phyloP scores from a whole-genome alignment of 2,329 filamentous ascomycete species.

The Ophiobolus disseminans region DNA sequence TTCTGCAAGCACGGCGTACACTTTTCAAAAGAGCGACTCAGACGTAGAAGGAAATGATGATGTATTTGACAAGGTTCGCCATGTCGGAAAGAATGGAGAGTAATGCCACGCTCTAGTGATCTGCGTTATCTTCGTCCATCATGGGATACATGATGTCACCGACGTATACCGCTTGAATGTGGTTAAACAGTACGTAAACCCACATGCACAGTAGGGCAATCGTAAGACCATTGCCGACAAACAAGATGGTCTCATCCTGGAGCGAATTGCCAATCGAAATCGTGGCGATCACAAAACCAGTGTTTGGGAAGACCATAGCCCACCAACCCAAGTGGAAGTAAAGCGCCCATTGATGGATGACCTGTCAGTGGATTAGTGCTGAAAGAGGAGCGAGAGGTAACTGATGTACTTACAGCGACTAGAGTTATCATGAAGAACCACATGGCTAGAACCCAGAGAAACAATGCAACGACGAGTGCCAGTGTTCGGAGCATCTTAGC shows the following conservation, averaged over 20 bases:
- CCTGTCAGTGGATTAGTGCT: conserved; percentile 26
- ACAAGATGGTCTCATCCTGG: conserved; percentile 45
- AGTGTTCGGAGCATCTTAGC: conserved; percentile 52
- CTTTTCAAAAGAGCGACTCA: conserved; percentile 16
- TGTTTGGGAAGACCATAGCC: conserved; percentile 60
- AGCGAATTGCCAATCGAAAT: conserved; percentile 49
- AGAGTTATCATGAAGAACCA: conserved; percentile 62
- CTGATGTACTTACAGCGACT: conserved; percentile 41
- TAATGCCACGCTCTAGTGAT: conserved; percentile 24
- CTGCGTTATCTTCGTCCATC: conserved; percentile 63
- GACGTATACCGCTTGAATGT: conserved; percentile 59
- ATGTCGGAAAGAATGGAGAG: background rate
- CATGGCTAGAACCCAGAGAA: conserved; percentile 69
- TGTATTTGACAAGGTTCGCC: background rate
- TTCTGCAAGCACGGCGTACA: conserved; percentile 13
- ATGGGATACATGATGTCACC: conserved; percentile 65
- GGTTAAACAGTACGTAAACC: conserved; percentile 60
- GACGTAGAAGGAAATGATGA: conserved; percentile 4
- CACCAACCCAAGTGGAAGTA: conserved; percentile 71
- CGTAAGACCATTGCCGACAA: conserved; percentile 57
- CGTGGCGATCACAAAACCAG: conserved; percentile 53
- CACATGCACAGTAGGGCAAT: conserved; percentile 61
- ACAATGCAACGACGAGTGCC: conserved; percentile 60
- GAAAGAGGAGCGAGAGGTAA: conserved; percentile 37
- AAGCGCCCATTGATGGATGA: conserved; percentile 41